Conservation (phyloP, 805 yeast genomes). For the Sugiyamaella chiloensis region DNA sequence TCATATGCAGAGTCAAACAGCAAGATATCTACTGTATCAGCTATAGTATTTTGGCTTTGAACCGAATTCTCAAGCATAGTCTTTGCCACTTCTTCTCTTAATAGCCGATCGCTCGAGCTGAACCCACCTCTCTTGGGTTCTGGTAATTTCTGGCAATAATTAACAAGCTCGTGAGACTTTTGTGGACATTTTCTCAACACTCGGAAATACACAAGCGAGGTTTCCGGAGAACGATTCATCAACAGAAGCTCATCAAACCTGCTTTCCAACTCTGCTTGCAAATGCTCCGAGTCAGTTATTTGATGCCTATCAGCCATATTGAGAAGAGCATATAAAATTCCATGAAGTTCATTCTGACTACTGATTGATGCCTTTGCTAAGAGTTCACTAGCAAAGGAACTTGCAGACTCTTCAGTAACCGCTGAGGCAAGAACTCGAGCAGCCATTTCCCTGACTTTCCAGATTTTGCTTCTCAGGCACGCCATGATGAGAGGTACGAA, state of each 20-base stretch:
- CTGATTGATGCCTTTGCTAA: conserved; percentile 23
- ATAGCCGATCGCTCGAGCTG: conserved; percentile 18
- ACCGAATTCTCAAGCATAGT: background rate
- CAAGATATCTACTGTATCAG: background rate
- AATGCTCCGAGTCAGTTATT: conserved; percentile 2
- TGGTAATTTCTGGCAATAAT: conserved; percentile 8
- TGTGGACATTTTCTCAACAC: conserved; percentile 9
- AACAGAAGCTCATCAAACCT: conserved; percentile 15
- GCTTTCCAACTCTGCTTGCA: conserved; percentile 8
- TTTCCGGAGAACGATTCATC: conserved; percentile 23
- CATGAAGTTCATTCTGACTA: conserved; percentile 55
- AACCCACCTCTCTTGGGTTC: background rate
- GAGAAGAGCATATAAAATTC: conserved; percentile 32
- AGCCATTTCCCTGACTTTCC: conserved; percentile 89
- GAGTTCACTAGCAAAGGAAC: conserved; percentile 32
- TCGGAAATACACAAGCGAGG: conserved; percentile 23
- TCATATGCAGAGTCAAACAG: conserved; percentile 24
- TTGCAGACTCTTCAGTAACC: conserved; percentile 34
- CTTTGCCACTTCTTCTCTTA: conserved; percentile 19
- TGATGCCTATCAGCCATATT: background rate
- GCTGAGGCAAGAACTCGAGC: conserved; percentile 64
- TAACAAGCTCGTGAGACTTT: background rate
- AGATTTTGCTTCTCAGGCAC: conserved; percentile 52
- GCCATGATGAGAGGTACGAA: conserved; percentile 48
- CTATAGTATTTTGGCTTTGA: background rate